These are phyloP conservation scores for Amphirosellinia nigrospora DNA, from an alignment of 495 filamentous ascomycete species.

Conservation along the genomic window DNA sequence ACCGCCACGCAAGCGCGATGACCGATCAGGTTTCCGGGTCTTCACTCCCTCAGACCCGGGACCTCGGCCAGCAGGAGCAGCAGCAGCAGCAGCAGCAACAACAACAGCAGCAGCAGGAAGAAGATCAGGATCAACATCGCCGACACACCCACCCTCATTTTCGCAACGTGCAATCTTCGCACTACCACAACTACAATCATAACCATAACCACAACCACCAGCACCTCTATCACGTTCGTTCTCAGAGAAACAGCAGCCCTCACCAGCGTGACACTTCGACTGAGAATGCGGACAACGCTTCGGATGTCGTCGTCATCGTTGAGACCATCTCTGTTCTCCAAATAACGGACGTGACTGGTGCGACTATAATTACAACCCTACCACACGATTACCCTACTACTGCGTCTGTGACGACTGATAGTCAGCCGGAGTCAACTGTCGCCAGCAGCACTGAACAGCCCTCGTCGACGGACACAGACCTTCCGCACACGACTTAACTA, in stretches of 20 bases:
- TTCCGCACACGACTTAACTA: constrained; percentile 13
- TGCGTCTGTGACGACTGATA: background rate
- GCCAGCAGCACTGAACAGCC: constrained; percentile 8
- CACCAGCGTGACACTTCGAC: constrained; percentile 37
- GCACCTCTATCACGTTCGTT: constrained; percentile 44
- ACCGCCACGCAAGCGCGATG: constrained; percentile 52
- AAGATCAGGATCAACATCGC: constrained; percentile 36
- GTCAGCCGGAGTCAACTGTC: constrained; percentile 21
- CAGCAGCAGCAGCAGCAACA: constrained; percentile 33
- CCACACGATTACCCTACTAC: constrained; percentile 31
- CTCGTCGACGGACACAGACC: constrained; percentile 8
- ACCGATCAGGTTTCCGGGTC: constrained; percentile 55
- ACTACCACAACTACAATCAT: constrained; percentile 28
- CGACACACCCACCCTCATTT: constrained; percentile 38
- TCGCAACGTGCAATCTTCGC: constrained; percentile 31
- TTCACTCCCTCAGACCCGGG: constrained; percentile 62
- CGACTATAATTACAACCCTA: constrained; percentile 47
- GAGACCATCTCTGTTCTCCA: constrained; percentile 58
- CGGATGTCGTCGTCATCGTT: constrained; percentile 49
- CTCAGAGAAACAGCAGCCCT: constrained; percentile 39
- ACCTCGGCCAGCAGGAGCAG: constrained; percentile 42
- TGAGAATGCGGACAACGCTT: constrained; percentile 21
- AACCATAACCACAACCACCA: constrained; percentile 20
- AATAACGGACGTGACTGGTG: constrained; percentile 54
- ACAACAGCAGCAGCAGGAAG: constrained; percentile 29